Evolutionary conservation across 345 rosid species (phyloP).

Genomic region (Linum lewisii): DNA sequence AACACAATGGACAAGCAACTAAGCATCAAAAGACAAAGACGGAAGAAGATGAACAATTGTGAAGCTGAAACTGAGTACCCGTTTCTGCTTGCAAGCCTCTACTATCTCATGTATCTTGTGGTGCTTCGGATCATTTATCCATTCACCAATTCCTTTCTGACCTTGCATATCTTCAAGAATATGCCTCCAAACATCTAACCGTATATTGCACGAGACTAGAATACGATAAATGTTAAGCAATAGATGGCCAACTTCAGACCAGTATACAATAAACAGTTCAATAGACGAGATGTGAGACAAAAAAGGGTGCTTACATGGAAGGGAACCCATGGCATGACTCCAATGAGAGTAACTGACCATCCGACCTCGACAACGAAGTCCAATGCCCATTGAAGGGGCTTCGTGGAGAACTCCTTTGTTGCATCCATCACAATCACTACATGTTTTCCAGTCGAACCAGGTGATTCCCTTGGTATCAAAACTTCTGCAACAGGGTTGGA

Average conservation of each 20-base stretch:
- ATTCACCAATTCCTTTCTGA: conserved; percentile 10
- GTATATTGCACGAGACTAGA: conserved; percentile 26
- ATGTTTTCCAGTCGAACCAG: conserved; percentile 10
- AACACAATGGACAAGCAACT: too few species aligned
- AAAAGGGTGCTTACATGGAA: conserved; percentile 12
- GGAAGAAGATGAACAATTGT: not conserved
- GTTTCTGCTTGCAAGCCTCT: conserved; percentile 24
- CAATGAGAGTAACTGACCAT: conserved; percentile 24
- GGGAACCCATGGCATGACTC: conserved; percentile 29
- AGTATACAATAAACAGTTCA: not conserved
- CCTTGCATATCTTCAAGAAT: conserved; percentile 19
- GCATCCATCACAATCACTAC: conserved; percentile 31
- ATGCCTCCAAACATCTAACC: conserved; percentile 23
- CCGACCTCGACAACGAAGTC: conserved; percentile 13
- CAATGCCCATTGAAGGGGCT: conserved; percentile 23
- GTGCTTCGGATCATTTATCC: conserved; percentile 17
- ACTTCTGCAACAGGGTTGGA: conserved; percentile 10
- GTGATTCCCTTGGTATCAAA: conserved; percentile 18
- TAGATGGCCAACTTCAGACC: not conserved
- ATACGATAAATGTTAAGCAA: not conserved
- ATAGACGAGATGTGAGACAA: not conserved
- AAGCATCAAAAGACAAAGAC: not conserved
- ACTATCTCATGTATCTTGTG: conserved; percentile 18
- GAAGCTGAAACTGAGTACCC: conserved; percentile 7
- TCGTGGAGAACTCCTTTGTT: conserved; percentile 19